These are phyloP conservation scores for Suillus cothurnatus DNA, from an alignment of 768 basidiomycete species.

Conservation along the genomic window DNA sequence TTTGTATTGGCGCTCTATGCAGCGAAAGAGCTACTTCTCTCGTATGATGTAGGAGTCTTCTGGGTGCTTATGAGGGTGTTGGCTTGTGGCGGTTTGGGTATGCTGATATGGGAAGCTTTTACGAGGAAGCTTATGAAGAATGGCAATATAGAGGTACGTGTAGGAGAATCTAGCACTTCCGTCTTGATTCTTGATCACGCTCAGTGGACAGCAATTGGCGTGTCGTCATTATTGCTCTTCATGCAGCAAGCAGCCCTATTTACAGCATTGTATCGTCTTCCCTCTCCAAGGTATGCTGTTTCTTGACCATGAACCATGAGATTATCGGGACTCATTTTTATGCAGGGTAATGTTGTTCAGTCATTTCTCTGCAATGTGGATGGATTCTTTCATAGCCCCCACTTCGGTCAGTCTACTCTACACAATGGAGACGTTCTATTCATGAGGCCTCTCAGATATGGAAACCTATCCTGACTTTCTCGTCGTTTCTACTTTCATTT, in stretches of 20 bases:
- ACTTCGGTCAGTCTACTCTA: constrained; percentile 43
- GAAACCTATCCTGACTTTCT: constrained; percentile 47
- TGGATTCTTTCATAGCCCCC: constrained; percentile 51
- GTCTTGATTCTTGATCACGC: constrained; percentile 13
- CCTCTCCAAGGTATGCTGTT: constrained; percentile 62
- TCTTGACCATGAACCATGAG: not conserved
- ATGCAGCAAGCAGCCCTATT: constrained; percentile 69
- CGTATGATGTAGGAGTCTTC: constrained; percentile 68
- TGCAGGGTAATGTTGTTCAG: constrained; percentile 67
- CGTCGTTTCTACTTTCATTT: constrained; percentile 57
- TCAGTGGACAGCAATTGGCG: constrained; percentile 73
- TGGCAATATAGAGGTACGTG: constrained; percentile 60
- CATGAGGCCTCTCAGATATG: constrained; percentile 42
- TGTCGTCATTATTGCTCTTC: constrained; percentile 67
- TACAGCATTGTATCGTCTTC: constrained; percentile 66
- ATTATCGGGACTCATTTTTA: constrained; percentile 5
- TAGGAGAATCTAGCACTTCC: constrained; percentile 10
- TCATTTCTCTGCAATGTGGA: constrained; percentile 72
- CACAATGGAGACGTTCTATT: constrained; percentile 6
- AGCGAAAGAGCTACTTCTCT: constrained; percentile 67
- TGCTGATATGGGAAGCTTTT: constrained; percentile 59
- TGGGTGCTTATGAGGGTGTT: constrained; percentile 78
- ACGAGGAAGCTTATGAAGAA: constrained; percentile 57
- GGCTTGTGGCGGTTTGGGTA: constrained; percentile 69
- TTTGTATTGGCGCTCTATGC: constrained; percentile 65